A percentile compares a stretch with the other conserved stretches of the same genome.
Conservation (phyloP, 1,284 basidiomycete species). For the Ceratobasidium sp. region DNA sequence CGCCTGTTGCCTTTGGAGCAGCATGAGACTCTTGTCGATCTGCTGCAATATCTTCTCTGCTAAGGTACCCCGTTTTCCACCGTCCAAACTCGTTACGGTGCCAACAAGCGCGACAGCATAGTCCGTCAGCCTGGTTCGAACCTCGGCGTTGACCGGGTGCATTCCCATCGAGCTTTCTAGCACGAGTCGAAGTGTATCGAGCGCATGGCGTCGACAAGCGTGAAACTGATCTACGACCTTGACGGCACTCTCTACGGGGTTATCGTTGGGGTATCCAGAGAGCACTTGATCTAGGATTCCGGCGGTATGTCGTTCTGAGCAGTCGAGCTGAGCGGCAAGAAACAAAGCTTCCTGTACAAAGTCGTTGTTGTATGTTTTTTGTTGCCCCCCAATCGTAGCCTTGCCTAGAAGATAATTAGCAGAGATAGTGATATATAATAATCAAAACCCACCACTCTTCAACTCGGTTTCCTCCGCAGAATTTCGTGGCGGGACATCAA, state of each 20-base stretch:
- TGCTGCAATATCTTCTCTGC: conserved; percentile 71
- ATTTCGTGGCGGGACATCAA: conserved; percentile 73
- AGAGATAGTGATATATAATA: conserved; percentile 15
- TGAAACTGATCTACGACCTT: conserved; percentile 75
- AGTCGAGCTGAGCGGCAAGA: conserved; percentile 79
- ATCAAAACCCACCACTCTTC: conserved; percentile 70
- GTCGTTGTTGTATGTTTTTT: conserved; percentile 75
- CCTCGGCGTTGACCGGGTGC: conserved; percentile 50
- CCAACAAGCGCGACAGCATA: conserved; percentile 50
- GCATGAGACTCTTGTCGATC: conserved; percentile 66
- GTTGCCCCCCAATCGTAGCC: conserved; percentile 69
- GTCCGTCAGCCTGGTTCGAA: conserved; percentile 50
- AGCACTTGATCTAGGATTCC: conserved; percentile 75
- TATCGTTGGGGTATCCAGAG: conserved; percentile 72
- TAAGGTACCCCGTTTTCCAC: conserved; percentile 58
- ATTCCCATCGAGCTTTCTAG: conserved; percentile 57
- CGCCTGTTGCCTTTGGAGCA: conserved; percentile 46
- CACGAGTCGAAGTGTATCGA: conserved; percentile 72
- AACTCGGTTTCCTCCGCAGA: conserved; percentile 76
- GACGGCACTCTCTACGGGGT: conserved; percentile 70
- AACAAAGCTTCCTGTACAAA: conserved; percentile 81
- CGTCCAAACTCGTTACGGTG: conserved; percentile 63
- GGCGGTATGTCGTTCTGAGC: conserved; percentile 81
- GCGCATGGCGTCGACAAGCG: conserved; percentile 72
- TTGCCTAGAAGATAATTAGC: conserved; percentile 64